These are phyloP conservation scores for Salicornia ramosissima DNA, from an alignment of 148 eudicot species.

Conservation along the genomic window DNA sequence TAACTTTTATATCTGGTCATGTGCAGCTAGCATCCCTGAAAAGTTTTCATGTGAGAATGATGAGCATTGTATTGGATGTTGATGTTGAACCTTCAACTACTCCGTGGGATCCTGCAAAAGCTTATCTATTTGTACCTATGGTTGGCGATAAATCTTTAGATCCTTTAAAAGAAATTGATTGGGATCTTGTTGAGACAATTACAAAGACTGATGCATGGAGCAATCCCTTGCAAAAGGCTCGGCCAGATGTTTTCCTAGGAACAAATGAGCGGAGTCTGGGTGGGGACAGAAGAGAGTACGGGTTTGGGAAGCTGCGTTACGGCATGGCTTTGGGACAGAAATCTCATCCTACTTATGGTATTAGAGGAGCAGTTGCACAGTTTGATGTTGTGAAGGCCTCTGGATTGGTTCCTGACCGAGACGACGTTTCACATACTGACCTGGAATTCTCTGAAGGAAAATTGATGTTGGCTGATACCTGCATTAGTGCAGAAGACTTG, in stretches of 20 bases:
- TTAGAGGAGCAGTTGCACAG: conserved; percentile 96
- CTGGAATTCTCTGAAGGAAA: conserved; percentile 42
- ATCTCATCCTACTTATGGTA: conserved; percentile 91
- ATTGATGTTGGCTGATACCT: conserved; percentile 82
- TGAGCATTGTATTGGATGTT: conserved; percentile 95
- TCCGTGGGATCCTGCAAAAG: conserved; percentile 98
- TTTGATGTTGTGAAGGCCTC: conserved; percentile 89
- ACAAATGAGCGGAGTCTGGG: conserved; percentile 94
- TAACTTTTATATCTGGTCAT: conserved; percentile 13
- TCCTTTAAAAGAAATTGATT: conserved; percentile 64
- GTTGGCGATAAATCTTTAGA: conserved; percentile 47
- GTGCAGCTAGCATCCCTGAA: conserved; percentile 77
- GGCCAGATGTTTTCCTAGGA: conserved; percentile 98
- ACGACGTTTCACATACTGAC: conserved; percentile 18
- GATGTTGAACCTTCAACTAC: conserved; percentile 97
- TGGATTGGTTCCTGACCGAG: conserved; percentile 76
- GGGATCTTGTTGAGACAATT: conserved; percentile 61
- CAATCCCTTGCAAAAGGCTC: conserved; percentile 94
- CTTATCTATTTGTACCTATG: conserved; percentile 84
- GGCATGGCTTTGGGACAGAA: conserved; percentile 94
- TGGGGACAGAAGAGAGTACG: conserved; percentile 95
- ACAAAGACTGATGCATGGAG: conserved; percentile 67
- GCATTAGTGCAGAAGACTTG: conserved; percentile 53
- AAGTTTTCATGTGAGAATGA: conserved; percentile 95
- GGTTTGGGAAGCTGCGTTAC: conserved; percentile 84